phyloP scores from a whole-genome alignment of 139 green algal genomes.

The Pleodorina starrii region DNA sequence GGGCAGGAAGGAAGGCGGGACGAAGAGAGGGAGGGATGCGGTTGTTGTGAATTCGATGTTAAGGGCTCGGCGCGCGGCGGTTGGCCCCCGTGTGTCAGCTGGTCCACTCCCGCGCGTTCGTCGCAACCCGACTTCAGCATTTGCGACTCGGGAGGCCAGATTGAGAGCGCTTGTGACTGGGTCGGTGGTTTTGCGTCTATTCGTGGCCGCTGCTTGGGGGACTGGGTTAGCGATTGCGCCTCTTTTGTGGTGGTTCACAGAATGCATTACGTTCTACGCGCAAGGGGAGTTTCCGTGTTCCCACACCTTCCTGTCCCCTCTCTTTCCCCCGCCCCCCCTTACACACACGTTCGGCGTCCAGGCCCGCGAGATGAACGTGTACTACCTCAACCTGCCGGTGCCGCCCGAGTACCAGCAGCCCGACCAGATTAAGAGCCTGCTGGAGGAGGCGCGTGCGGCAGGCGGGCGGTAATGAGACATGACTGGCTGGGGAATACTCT shows the following conservation, averaged over 20 bases:
- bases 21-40: neutral
- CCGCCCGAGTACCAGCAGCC: slow-evolving; percentile 60
- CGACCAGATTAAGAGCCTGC: slow-evolving; percentile 56
- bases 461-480: neutral
- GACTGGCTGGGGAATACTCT: neutral
- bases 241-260: too few species aligned
- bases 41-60: too few species aligned
- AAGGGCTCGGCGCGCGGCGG: too few species aligned
- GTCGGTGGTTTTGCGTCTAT: too few species aligned
- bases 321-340: too few species aligned
- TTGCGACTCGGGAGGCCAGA: too few species aligned
- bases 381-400: slow-evolving; percentile 62
- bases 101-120: neutral
- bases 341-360: neutral
- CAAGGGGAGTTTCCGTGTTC: too few species aligned
- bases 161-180: too few species aligned
- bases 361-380: slow-evolving; percentile 62
- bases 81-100: neutral
- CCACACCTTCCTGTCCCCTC: too few species aligned
- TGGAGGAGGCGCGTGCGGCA: slow-evolving; percentile 42
- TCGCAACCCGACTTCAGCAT: neutral
- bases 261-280: too few species aligned
- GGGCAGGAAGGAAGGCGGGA: neutral
- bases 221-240: too few species aligned
- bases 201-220: too few species aligned